Evolutionary conservation across 371 early-diverging fungal species (phyloP).

Genomic region (Actinomortierella ambigua): DNA sequence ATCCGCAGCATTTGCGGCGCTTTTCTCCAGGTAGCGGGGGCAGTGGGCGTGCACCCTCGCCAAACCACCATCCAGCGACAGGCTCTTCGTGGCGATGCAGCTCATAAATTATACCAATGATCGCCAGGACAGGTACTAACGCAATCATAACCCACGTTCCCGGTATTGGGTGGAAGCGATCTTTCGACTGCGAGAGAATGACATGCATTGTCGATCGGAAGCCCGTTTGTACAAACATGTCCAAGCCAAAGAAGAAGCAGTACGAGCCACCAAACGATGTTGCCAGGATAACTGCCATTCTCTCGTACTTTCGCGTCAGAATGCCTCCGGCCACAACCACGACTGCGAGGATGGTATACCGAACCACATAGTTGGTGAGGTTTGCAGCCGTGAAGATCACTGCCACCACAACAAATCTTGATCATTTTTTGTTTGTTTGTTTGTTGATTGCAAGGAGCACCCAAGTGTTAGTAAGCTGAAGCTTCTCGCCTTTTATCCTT

Average conservation of each 20-base stretch:
- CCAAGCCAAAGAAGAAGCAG: constrained; percentile 59
- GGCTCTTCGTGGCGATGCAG: constrained; percentile 35
- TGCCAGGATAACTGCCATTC: constrained; percentile 37
- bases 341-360: constrained; percentile 30
- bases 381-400: constrained; percentile 31
- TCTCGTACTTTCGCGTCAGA: constrained; percentile 34
- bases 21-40: constrained; percentile 35
- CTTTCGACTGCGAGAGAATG: constrained; percentile 35
- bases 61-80: constrained; percentile 38
- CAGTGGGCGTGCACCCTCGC: constrained; percentile 29
- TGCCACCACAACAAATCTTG: constrained; percentile 33
- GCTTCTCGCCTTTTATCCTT: no score
- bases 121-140: constrained; percentile 28
- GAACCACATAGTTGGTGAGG: constrained; percentile 16
- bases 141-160: constrained; percentile 45
- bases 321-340: constrained; percentile 23
- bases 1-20: constrained; percentile 29
- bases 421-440: no score
- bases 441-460: no score
- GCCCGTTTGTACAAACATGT: constrained; percentile 60
- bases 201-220: constrained; percentile 47
- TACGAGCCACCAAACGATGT: constrained; percentile 61
- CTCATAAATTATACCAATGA: constrained; percentile 32
- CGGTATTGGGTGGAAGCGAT: constrained; percentile 18
- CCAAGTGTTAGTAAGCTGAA: no score